Base-by-base conservation (phyloP, 345 rosid species). In the Chamaenerion angustifolium region DNA sequence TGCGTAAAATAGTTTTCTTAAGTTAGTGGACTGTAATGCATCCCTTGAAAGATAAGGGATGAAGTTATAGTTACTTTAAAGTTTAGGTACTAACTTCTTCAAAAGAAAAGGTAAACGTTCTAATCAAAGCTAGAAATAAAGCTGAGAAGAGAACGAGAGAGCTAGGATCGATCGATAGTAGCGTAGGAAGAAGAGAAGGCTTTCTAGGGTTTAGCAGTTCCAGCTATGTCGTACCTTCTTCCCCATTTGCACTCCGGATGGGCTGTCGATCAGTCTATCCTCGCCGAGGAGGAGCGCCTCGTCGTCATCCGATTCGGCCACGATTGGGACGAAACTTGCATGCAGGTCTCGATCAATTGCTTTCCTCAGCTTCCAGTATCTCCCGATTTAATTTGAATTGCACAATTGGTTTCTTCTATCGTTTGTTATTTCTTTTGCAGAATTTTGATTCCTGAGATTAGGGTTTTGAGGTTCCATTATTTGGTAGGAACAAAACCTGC, bases 321-420 rank as follows among this genome's bases (percentile, higher is more conserved):
- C 52, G 96, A 88, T 51, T 88, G 96, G 96, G 96, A 88, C 60
- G 96, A 88, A 46, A 88, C 92, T 44, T 84, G 96, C 56, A 88
- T 84, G 96, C 92, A 88, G 96, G 96, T 88, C 12, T 16, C 13
- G 35, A 13, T 18, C 12, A 17, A 11, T 44, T 55, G 31, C 37
- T 31, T 31, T 31, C 37, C 37, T 31, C 37, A 5, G 7, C 37
- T 31, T 31, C 37, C 37, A 31, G 37, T 31, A 31, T 31, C 37
- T 31, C 8, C 10, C 37, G 37, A 31, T 31, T 31, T 31, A 1
- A 31, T 31, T 1, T 31, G 3, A 31, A 31, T 31, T 5, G 37
- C 6, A 31, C 37, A 31, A 2, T 31, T 31, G 37, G 37, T 31
- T 31, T 31, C 37, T 5, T 31, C 7, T 31, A 8, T 31, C 27